A percentile compares a stretch with the other conserved stretches of the same genome.
Conservation (phyloP, 2,329 filamentous ascomycete species). For the Sordariomycetes sp. region DNA sequence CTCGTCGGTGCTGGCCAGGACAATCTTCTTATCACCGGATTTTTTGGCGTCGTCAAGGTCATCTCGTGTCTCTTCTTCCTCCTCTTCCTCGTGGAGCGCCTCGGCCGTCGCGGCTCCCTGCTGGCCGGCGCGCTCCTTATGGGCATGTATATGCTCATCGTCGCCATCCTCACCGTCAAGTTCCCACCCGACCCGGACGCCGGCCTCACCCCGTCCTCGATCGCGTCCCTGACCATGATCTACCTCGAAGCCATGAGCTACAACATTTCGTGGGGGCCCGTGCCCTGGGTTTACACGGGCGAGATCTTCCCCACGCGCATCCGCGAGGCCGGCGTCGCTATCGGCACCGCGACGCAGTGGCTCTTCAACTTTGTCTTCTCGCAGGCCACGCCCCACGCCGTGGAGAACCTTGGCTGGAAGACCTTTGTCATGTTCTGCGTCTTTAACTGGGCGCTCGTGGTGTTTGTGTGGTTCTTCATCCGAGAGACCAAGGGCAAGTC, state of each 20-base stretch:
- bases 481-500: slow-evolving; percentile 32
- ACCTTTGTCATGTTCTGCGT: slow-evolving; percentile 41
- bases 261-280: slow-evolving; percentile 38
- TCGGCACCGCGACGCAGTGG: slow-evolving; percentile 40
- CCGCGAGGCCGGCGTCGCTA: slow-evolving; percentile 37
- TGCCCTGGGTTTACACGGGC: slow-evolving; percentile 40
- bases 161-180: slow-evolving; percentile 35
- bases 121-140: slow-evolving; percentile 37
- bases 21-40: slow-evolving; percentile 38
- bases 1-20: slow-evolving; percentile 36
- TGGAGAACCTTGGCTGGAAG: slow-evolving; percentile 34
- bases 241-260: slow-evolving; percentile 42
- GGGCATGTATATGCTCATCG: slow-evolving; percentile 42
- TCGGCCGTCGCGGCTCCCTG: slow-evolving; percentile 38
- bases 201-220: slow-evolving; percentile 25
- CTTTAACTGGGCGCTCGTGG: slow-evolving; percentile 34
- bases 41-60: slow-evolving; percentile 43
- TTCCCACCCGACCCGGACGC: slow-evolving; percentile 25
- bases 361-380: slow-evolving; percentile 41
- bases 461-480: slow-evolving; percentile 32
- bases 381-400: slow-evolving; percentile 36
- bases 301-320: slow-evolving; percentile 43
- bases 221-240: slow-evolving; percentile 39
- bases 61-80: slow-evolving; percentile 35
- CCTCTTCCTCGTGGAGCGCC: slow-evolving; percentile 36